Evolutionary conservation across 2,329 filamentous ascomycete species (phyloP), one percentile per base, ranked within the genome.

Genomic region (Stachybotrys echinatus): DNA sequence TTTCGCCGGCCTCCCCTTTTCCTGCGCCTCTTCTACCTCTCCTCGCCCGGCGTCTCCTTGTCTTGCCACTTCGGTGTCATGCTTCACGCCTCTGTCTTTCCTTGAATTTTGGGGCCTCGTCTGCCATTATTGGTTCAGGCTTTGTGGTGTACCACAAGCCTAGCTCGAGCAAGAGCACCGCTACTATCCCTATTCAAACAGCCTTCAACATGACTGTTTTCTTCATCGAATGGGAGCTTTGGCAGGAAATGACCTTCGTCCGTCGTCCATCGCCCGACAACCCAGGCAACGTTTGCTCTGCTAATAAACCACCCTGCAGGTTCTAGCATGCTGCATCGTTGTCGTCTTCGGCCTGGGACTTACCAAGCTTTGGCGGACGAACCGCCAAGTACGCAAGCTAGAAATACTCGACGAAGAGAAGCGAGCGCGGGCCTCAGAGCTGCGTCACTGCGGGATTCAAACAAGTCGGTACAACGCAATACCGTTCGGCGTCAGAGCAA

Each of bases 241-340:
- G 91, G 91, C 83, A 94, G 75, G 84, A 95, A 73, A 85, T 96
- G 84, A 88, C 85, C 48, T 89, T 95, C 73, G 91, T 95, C 74
- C 76, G 88, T 77, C 6, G 12, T 46, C 64, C 47, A 17, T 12
- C n/a, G 20, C 27, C 38, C 17, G 17, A 31, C 17, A n/a, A n/a
- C n/a, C n/a, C n/a, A n/a, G n/a, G n/a, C n/a, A n/a, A n/a, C 23
- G 31, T 12, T 37, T 18, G 23, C 10, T 8, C 17, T 20, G 14
- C 42, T 27, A 8, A 22, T 27, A 12, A 12, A 22, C 23, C 17
- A 19, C 21, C 8, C 49, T 21, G 12, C 55, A 95, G 89, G 79
- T 90, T 23, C 78, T 95, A 45, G 88, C 76, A 37, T 80, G 81
- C 57, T 81, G 80, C 52, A 91, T 95, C 56, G 77, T 81, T 45